Percentiles rank a stretch among this genome's conserved stretches.
phyloP scores from a whole-genome alignment of 805 yeast genomes.

The Clavispora vitiphila region DNA sequence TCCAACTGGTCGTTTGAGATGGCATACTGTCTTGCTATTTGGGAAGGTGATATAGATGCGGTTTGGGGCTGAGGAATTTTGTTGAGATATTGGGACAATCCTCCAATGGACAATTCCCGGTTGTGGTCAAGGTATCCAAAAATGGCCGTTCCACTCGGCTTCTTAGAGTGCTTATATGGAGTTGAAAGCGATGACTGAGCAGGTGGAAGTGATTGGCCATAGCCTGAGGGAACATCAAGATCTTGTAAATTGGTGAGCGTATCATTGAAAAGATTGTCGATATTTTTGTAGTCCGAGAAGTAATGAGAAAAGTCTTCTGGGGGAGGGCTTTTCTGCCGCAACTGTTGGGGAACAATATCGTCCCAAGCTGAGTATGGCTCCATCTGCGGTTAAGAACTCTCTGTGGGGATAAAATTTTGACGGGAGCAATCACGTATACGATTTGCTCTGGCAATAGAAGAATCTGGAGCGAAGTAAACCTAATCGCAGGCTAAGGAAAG shows the following conservation, averaged over 20 bases:
- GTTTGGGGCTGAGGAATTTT: slow-evolving; percentile 12
- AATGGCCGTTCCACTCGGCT: slow-evolving; percentile 74
- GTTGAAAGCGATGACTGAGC: slow-evolving; percentile 12
- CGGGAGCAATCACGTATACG: background rate
- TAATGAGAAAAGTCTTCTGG: slow-evolving; percentile 51
- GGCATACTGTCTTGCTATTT: slow-evolving; percentile 8
- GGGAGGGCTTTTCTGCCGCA: slow-evolving; percentile 37
- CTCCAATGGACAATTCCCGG: slow-evolving; percentile 58
- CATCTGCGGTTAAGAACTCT: slow-evolving; percentile 8
- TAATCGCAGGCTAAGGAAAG: background rate
- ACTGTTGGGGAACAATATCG: slow-evolving; percentile 20
- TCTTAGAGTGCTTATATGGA: slow-evolving; percentile 45
- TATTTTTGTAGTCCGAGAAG: slow-evolving; percentile 40
- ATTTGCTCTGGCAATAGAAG: background rate
- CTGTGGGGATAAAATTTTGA: background rate
- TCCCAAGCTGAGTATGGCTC: slow-evolving; percentile 26
- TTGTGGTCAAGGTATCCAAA: slow-evolving; percentile 68
- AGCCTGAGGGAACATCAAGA: slow-evolving; percentile 55
- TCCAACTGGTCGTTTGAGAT: slow-evolving; percentile 14
- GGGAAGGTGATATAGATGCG: slow-evolving; percentile 27
- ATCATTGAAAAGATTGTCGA: slow-evolving; percentile 53
- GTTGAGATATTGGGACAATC: slow-evolving; percentile 24
- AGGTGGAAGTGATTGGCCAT: slow-evolving; percentile 17
- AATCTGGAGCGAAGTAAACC: background rate
- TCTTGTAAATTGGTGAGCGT: slow-evolving; percentile 55